Evolutionary conservation across 345 rosid genomes (phyloP), one percentile per base, ranked within the genome.

Genomic region (Reutealis trisperma): DNA sequence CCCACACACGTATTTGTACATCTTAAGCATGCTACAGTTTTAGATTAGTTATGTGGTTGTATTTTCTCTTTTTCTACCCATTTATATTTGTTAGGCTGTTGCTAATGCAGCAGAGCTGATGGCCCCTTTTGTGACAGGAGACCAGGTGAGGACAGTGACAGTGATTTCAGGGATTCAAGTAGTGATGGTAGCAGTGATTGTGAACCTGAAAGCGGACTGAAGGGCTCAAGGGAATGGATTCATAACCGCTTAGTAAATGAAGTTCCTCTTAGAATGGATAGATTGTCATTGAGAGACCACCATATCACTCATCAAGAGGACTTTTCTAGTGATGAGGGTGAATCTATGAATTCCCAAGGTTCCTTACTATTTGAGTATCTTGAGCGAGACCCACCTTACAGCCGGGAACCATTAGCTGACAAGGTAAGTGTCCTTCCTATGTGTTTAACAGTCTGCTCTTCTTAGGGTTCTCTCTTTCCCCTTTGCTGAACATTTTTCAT

Each of bases 111-210:
- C 12, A 30, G 66, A 66, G 19, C 67, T 77, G 74, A 70, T 61
- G 69, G 47, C 13, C 16, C 18, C 30, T 12, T 49, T 73, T 71
- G 57, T 58, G 27, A 49, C 77, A 80, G 77, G 73, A 45, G 57
- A 51, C 69, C 24, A 42, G 75, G 69, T 64, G 79, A 75, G 73
- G 83, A 76, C 62, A 80, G 83, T 75, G 83, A 80, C 47, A 80
- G 76, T 75, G 83, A 80, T 64, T 80, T 71, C 60, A 80, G 79
- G 55, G 83, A 80, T 71, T 80, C 83, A 37, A 75, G 79, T 80
- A 71, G 83, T 84, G 97, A 94, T 79, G 89, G 89, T 78, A 87
- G 93, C 86, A 85, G 93, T 63, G 93, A 91, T 73, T 85, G 83
- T 85, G 96, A 91, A 76, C 83, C 80, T 24, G 97, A 88, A 75